Base-by-base conservation (phyloP, 768 basidiomycete species). In the Porphyrellus cyaneotinctus region DNA sequence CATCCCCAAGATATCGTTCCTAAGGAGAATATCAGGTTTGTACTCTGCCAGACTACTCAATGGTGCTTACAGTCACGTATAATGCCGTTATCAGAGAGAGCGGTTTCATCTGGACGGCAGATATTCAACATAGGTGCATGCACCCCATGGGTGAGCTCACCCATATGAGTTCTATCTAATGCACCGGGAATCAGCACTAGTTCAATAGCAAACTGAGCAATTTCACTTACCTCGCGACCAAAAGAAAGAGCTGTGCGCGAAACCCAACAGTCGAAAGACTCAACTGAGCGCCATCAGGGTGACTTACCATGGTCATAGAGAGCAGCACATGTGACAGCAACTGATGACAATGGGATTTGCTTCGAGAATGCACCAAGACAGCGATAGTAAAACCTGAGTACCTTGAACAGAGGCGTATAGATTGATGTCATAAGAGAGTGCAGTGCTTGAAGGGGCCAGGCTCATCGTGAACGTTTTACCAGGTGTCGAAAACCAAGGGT, bases 1-100 rank as follows among this genome's bases (percentile, higher is more conserved):
- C 32, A 54, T 70, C 67, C 23, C 67, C 67, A 17, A 69, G 36
- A 28, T 69, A 69, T 45, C 67, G 69, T 28, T 64, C 67, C 67
- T 69, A 47, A 37, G 33, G 23, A 46, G 24, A 39, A 33, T 13
- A 47, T 54, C n/a, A 61, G 43, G 43, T 30, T 17, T 14, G 32
- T 24, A 30, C n/a, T 8, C 26, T 32, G 38, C 28, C 17, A 8
- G 17, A 3, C 1, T 17, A 17, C 12, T 6, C 41, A 26, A 3
- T 38, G 33, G 31, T 14, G 38, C 69, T 58, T 44, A 69, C 69
- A 32, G 61, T 55, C 24, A 56, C 31, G 23, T 69, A 70, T 13
- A 69, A 43, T 33, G 32, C 47, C n/a, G 52, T 63, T 33, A 70
- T 59, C 10, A 65, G 49, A 5, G 69, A 64, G 13, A 38, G 56